Base-by-base conservation (phyloP, 768 basidiomycete species). In the Boletus coccyginus region DNA sequence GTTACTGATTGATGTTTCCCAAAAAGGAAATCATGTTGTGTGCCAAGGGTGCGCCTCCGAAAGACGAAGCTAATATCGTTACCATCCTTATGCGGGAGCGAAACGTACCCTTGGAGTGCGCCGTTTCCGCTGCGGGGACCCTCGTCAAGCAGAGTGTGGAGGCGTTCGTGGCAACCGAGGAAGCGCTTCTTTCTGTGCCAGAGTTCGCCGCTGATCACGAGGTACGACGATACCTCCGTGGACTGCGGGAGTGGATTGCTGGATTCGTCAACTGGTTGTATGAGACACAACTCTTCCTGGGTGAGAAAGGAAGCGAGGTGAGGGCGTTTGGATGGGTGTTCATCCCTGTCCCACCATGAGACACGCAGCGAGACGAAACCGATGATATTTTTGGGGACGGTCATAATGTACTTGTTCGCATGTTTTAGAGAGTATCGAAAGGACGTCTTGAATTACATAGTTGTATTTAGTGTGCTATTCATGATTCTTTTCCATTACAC, bases 191-290 rank as follows among this genome's bases (percentile, higher is more conserved):
- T 7, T 58, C 59, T 11, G 50, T 60, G 5, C 48, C 61, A 12
- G 61, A 57, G 1, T 47, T 58, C 24, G 51, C 58, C 35, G 46
- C 49, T 39, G 55, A 69, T 51, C 58, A 44, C 46, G 72, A 76
- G 49, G 65, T 69, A 29, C 63, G 61, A 21, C 67, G 61, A 5
- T 84, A 82, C 60, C 68, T 82, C 31, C 77, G 70, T n/a, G 79
- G 79, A 8, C 65, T 87, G 31, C 78, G 78, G 36, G 81, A 85
- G 56, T 81, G 77, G 58, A 75, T 87, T 39, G 74, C 78, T 3
- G 86, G 86, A 9, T 75, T 73, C n/a, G 61, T 83, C n/a, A 79
- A 86, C 60, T 87, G 85, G 85, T 56, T 77, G 36, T 88, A 86
- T 60, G 83, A 86, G 68, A 84, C 81, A 0, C 79, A 85, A 56